These are phyloP conservation scores for Stemphylium vesicarium DNA, from an alignment of 2,329 filamentous ascomycete genomes.

Conservation along the genomic window DNA sequence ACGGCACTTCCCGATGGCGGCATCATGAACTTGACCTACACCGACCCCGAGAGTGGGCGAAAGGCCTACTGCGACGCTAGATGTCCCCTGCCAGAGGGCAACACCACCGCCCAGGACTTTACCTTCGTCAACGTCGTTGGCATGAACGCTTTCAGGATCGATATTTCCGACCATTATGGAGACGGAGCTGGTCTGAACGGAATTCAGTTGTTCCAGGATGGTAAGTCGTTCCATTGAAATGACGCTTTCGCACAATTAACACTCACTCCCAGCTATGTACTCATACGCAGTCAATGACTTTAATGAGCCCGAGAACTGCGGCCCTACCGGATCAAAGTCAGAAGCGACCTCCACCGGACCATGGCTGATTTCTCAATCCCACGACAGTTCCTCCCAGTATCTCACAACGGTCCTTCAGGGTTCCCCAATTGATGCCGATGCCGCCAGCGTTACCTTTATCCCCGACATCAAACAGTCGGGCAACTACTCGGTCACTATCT, in stretches of 20 bases:
- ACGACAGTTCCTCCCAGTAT: constrained; percentile 76
- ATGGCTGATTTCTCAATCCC: constrained; percentile 74
- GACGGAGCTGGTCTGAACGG: constrained; percentile 82
- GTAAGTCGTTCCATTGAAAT: constrained; percentile 31
- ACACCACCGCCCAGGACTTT: constrained; percentile 83
- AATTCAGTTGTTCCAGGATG: constrained; percentile 83
- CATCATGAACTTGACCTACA: constrained; percentile 95
- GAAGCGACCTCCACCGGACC: constrained; percentile 72
- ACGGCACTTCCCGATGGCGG: constrained; percentile 85
- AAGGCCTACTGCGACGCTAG: constrained; percentile 76
- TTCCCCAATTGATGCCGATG: constrained; percentile 61
- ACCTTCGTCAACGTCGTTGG: constrained; percentile 89
- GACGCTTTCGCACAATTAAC: constrained; percentile 5
- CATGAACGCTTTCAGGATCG: constrained; percentile 85
- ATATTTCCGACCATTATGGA: constrained; percentile 88
- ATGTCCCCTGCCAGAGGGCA: constrained; percentile 79
- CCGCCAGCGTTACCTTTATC: constrained; percentile 75
- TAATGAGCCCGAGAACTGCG: constrained; percentile 84
- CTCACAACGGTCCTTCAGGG: constrained; percentile 70
- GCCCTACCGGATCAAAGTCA: constrained; percentile 61
- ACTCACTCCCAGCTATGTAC: constrained; percentile 66
- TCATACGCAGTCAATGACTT: constrained; percentile 85
- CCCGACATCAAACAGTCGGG: constrained; percentile 88
- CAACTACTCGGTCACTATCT: constrained; percentile 89
- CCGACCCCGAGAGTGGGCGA: constrained; percentile 70